Percentiles rank a stretch among this genome's conserved stretches.
These are phyloP conservation scores for Trichosporon asahii DNA, from an alignment of 1,284 basidiomycete genomes.

Conservation along the genomic window DNA sequence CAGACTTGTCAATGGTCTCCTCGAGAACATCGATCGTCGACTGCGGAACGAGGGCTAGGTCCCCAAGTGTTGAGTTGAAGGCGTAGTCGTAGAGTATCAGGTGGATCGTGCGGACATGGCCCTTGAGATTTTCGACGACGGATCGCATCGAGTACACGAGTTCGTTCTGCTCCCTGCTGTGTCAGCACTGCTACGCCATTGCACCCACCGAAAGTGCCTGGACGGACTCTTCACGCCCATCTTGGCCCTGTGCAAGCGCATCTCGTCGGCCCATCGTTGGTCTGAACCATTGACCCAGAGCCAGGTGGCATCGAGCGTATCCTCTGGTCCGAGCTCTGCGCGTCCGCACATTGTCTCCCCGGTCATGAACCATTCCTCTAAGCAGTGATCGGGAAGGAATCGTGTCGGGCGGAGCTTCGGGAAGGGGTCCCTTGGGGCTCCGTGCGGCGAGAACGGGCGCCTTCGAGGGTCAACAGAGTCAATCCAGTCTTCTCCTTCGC, in stretches of 20 bases:
- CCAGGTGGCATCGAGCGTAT: slow-evolving; percentile 45
- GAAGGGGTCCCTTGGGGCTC: slow-evolving; percentile 36
- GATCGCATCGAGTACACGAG: slow-evolving; percentile 48
- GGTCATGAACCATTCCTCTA: slow-evolving; percentile 45
- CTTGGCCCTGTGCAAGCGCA: slow-evolving; percentile 28
- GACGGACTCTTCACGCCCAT: slow-evolving; percentile 38
- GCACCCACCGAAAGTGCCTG: slow-evolving; percentile 44
- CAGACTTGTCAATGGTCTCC: neutral
- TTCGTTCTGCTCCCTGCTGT: slow-evolving; percentile 45
- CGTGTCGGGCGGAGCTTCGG: slow-evolving; percentile 39
- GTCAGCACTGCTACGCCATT: neutral
- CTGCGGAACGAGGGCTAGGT: slow-evolving; percentile 33
- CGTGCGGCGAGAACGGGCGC: slow-evolving; percentile 35
- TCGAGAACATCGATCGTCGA: slow-evolving; percentile 30
- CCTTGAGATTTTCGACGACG: slow-evolving; percentile 39
- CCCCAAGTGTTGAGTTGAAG: slow-evolving; percentile 29
- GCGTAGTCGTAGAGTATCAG: slow-evolving; percentile 42
- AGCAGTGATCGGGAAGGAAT: slow-evolving; percentile 38
- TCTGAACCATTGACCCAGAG: slow-evolving; percentile 50
- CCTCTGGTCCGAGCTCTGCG: slow-evolving; percentile 41
- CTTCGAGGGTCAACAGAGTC: slow-evolving; percentile 38
- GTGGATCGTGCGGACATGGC: slow-evolving; percentile 39
- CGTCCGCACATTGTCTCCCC: slow-evolving; percentile 40
- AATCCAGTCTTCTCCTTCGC: slow-evolving; percentile 32
- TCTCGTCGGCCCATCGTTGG: slow-evolving; percentile 36